A percentile compares a stretch with the other conserved stretches of the same genome.
phyloP scores from a whole-genome alignment of 1,139 yeast species.

The Saccharomyces pastorianus region DNA sequence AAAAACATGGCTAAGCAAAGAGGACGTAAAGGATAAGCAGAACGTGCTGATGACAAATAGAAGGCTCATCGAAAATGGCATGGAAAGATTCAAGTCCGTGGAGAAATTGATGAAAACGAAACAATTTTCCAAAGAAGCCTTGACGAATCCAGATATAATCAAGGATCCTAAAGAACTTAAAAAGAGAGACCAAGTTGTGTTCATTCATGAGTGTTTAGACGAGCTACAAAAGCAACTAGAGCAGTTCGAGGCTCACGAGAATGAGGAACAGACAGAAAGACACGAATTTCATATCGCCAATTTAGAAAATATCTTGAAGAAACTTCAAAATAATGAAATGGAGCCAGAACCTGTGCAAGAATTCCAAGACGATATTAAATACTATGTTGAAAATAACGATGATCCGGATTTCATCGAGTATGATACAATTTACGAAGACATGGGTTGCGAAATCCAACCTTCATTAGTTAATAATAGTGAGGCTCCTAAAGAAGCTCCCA shows the following conservation, averaged over 20 bases:
- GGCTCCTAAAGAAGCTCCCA: slow-evolving; percentile 1
- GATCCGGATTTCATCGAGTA: slow-evolving; percentile 93
- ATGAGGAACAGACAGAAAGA: slow-evolving; percentile 59
- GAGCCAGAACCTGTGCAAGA: slow-evolving; percentile 76
- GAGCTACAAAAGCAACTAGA: slow-evolving; percentile 81
- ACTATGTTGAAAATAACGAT: slow-evolving; percentile 90
- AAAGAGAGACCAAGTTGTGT: slow-evolving; percentile 66
- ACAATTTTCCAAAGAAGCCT: slow-evolving; percentile 91
- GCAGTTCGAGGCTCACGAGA: slow-evolving; percentile 67
- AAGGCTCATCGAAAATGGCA: slow-evolving; percentile 76
- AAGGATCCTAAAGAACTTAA: slow-evolving; percentile 72
- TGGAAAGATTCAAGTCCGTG: slow-evolving; percentile 94
- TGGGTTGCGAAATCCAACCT: slow-evolving; percentile 49
- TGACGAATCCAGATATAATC: slow-evolving; percentile 56
- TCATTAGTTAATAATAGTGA: slow-evolving; percentile 30
- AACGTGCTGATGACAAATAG: slow-evolving; percentile 67
- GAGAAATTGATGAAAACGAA: slow-evolving; percentile 93
- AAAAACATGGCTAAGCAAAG: slow-evolving; percentile 89
- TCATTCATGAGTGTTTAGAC: slow-evolving; percentile 67
- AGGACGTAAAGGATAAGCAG: slow-evolving; percentile 87
- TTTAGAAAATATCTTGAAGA: slow-evolving; percentile 68
- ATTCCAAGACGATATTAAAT: slow-evolving; percentile 82
- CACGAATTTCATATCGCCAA: slow-evolving; percentile 72
- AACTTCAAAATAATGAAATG: slow-evolving; percentile 74
- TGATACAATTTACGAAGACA: slow-evolving; percentile 84